Percentiles rank a stretch among this genome's conserved stretches.
Conservation (phyloP, 1,284 basidiomycete genomes). For the Lentinula novae-zelandiae region DNA sequence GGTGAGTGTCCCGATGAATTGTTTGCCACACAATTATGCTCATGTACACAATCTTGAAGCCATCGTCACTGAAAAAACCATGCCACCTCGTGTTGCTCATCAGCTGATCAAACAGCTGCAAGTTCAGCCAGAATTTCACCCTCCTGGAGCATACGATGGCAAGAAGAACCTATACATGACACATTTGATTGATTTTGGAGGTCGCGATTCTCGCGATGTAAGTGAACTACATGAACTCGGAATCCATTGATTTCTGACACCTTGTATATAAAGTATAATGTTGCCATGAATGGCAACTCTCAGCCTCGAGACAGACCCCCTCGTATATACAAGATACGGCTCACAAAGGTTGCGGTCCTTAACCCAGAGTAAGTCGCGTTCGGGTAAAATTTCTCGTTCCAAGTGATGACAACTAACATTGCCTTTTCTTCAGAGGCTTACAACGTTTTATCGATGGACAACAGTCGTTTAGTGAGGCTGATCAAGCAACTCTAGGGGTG, state of each 20-base stretch:
- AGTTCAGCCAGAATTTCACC: conserved; percentile 28
- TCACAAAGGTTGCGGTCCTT: conserved; percentile 52
- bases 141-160: conserved; percentile 64
- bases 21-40: background rate
- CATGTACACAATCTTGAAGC: conserved; percentile 32
- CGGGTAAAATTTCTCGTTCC: background rate
- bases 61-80: conserved; percentile 59
- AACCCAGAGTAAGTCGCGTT: conserved; percentile 50
- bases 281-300: conserved; percentile 8
- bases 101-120: conserved; percentile 58
- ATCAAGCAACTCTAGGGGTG: conserved; percentile 54
- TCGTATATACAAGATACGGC: conserved; percentile 42
- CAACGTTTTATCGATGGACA: conserved; percentile 49
- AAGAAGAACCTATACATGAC: conserved; percentile 68
- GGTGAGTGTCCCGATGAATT: background rate
- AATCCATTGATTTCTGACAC: conserved; percentile 9
- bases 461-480: conserved; percentile 51
- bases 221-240: background rate
- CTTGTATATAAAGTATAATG: conserved; percentile 18
- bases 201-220: conserved; percentile 17
- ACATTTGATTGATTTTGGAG: conserved; percentile 31
- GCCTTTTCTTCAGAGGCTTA: conserved; percentile 34
- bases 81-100: conserved; percentile 64
- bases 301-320: conserved; percentile 21
- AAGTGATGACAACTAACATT: conserved; percentile 20